Conservation (phyloP, 1,284 basidiomycete genomes). For the Cutaneotrichosporon sp. region DNA sequence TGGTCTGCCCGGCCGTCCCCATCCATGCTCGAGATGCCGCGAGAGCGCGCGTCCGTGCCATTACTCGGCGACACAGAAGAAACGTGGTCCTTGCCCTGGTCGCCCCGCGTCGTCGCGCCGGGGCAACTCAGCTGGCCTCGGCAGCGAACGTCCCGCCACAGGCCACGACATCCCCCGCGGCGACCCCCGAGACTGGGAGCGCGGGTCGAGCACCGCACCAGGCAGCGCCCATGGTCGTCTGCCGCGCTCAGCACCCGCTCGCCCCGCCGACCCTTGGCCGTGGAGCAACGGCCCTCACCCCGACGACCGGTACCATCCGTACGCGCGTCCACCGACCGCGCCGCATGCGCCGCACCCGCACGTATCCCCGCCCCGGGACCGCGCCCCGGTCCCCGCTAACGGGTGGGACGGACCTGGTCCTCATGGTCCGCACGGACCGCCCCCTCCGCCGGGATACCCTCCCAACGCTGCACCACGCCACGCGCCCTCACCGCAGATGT, state of each 20-base stretch:
- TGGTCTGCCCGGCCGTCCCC: slow-evolving; percentile 22
- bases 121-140: background rate
- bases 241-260: slow-evolving; percentile 1
- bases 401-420: background rate
- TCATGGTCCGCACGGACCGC: background rate
- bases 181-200: background rate
- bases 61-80: slow-evolving; percentile 43
- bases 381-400: background rate
- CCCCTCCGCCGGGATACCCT: slow-evolving; percentile 8
- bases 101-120: background rate
- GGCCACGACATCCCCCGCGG: background rate
- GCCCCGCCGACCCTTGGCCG: background rate
- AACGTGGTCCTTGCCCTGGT: slow-evolving; percentile 41
- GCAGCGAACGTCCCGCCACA: background rate
- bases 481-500: background rate
- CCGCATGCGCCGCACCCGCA: background rate
- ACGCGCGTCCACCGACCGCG: background rate
- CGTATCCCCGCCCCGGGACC: background rate
- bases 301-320: background rate
- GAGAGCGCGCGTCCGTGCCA: slow-evolving; percentile 38
- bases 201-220: background rate
- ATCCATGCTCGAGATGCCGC: slow-evolving; percentile 33
- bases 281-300: background rate
- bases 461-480: slow-evolving; percentile 1
- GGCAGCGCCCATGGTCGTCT: background rate